Conservation (phyloP, 257 asterid genomes). For the Solanum verrucosum region DNA sequence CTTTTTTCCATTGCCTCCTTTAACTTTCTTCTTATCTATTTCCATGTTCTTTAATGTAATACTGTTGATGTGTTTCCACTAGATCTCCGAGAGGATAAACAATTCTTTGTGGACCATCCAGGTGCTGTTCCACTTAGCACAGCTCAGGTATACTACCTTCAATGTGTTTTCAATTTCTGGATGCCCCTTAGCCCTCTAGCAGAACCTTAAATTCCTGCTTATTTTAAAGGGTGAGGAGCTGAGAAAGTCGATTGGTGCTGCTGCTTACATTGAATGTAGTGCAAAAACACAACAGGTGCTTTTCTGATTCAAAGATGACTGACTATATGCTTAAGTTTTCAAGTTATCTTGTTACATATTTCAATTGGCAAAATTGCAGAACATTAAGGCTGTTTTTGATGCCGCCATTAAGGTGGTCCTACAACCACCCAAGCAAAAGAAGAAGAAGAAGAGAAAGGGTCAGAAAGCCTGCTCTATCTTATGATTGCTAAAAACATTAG, state of each 20-base stretch:
- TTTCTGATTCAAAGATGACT: not conserved
- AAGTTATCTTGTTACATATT: not conserved
- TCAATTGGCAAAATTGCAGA: constrained; percentile 31
- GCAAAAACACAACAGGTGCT: constrained; percentile 76
- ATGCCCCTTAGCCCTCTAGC: not conserved
- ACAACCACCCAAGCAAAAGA: constrained; percentile 71
- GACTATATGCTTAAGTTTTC: not conserved
- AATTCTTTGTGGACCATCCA: constrained; percentile 64
- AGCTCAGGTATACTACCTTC: constrained; percentile 34
- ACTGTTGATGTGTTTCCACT: constrained; percentile 9
- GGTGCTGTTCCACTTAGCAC: constrained; percentile 66
- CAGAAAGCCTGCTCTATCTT: constrained; percentile 52
- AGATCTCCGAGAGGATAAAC: constrained; percentile 81
- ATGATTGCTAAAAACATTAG: constrained; percentile 11
- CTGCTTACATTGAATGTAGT: constrained; percentile 79
- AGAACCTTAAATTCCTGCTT: constrained; percentile 2
- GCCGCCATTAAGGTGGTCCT: constrained; percentile 76
- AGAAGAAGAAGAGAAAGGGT: constrained; percentile 70
- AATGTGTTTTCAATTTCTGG: not conserved
- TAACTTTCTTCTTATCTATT: not conserved
- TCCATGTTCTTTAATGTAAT: not conserved
- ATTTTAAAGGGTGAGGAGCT: constrained; percentile 77
- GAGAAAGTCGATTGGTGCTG: constrained; percentile 65
- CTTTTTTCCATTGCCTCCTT: not conserved
- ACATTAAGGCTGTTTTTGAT: constrained; percentile 73